Conservation (phyloP, 495 filamentous ascomycete species). For the Stereocaulon alpinum region DNA sequence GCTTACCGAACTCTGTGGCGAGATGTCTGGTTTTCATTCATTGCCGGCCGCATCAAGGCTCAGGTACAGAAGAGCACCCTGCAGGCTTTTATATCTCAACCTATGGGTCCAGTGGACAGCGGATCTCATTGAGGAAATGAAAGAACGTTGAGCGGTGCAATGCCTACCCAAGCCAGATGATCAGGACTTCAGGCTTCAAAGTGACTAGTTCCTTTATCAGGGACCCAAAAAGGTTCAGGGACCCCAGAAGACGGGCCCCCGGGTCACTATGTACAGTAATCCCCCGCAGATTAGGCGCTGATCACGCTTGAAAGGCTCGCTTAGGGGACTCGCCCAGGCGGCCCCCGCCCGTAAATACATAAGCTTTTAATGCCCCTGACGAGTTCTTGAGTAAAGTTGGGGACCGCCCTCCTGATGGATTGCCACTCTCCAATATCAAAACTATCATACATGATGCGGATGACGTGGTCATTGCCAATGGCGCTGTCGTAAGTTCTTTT, state of each 20-base stretch:
- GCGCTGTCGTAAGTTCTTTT: neutral
- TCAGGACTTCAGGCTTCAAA: conserved; percentile 1
- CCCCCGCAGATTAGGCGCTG: no score
- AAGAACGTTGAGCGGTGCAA: neutral
- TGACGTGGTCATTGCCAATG: neutral
- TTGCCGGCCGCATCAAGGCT: neutral
- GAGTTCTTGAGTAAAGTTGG: neutral
- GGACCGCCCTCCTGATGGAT: neutral
- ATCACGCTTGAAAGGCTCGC: no score
- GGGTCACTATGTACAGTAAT: no score
- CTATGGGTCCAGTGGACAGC: neutral
- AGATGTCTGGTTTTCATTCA: neutral
- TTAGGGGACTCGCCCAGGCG: no score
- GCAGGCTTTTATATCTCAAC: neutral
- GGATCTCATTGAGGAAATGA: conserved; percentile 2
- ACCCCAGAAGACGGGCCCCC: no score
- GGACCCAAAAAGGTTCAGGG: neutral
- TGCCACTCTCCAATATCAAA: neutral
- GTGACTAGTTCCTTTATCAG: neutral
- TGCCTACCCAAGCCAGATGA: conserved; percentile 2
- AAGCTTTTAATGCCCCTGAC: no score
- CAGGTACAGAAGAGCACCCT: neutral
- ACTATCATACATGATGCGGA: neutral
- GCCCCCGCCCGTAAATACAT: no score
- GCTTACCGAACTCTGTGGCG: neutral